Evolutionary conservation across 192 early-diverging fungal species (phyloP), one percentile per base, ranked within the genome.

Genomic region (Coemansia furcata): DNA sequence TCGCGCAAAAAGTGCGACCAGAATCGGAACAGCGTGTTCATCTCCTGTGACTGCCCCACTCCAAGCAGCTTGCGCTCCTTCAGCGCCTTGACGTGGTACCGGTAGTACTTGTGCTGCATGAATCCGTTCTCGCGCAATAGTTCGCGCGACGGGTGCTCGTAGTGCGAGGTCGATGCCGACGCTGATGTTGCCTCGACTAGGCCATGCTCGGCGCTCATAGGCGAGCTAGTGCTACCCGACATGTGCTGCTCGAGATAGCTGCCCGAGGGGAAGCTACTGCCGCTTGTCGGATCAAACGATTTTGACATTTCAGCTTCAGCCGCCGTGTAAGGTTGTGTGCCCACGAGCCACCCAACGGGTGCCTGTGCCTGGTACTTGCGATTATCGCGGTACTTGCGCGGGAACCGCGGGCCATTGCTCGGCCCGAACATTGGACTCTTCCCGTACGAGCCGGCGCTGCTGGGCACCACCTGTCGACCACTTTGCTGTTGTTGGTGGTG

Each of bases 1-100:
- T 98, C 96, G 77, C 94, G 94, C 76, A 98, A 84, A 77, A 98
- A 98, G 83, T 96, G 95, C 58, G 90, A 94, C 96, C 96, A 98
- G 91, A 98, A 98, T 26, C 94, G 89, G 82, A 89, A 96, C 65
- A 98, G 79, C 10, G 96, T 96, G 86, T 96, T 96, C 96, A 98
- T 98, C 73, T 96, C 94, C 66, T 93, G 94, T 39, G 90, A 93
- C 50, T 89, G 90, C n/a, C 96, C 95, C 19, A 87, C 85, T 19
- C 96, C 96, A 17, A 90, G 85, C 57, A 87, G 87, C 80, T 95
- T 95, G 74, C 96, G 95, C 82, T 98, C 96, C 71, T 89, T 89
- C 46, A 97, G 80, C 36, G 96, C 96, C 84, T 94, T 93, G 63
- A 89, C 90, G 69, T 93, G 93, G 84, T 94, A 98, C 77, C 95